phyloP scores from a whole-genome alignment of 257 asterid species.

The Plantago major region DNA sequence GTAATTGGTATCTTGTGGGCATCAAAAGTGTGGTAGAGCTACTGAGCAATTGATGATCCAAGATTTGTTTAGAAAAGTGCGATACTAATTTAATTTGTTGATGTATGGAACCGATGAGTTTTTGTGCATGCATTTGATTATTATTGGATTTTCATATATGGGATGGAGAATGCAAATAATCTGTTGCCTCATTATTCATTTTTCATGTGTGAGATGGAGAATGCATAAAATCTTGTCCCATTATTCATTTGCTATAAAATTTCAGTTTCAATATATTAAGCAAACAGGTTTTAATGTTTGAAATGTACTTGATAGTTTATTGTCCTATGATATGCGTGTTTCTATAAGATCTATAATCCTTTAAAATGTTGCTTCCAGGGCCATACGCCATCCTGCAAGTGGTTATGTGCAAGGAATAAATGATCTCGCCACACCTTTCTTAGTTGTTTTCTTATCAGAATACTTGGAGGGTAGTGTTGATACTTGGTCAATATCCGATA shows the following conservation, averaged over 20 bases:
- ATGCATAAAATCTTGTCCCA: background rate
- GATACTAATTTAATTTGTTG: no score
- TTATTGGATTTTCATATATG: conserved; percentile 2
- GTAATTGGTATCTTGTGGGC: no score
- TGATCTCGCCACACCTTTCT: conserved; percentile 92
- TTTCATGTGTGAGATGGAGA: background rate
- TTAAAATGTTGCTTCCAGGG: conserved; percentile 43
- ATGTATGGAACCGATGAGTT: no score
- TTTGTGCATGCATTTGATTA: no score
- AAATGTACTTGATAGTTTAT: background rate
- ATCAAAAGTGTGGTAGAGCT: no score
- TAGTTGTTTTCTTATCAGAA: conserved; percentile 91
- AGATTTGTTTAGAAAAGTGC: no score
- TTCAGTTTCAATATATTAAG: background rate
- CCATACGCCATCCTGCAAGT: conserved; percentile 97
- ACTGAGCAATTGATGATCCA: no score
- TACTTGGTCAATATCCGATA: conserved; percentile 68
- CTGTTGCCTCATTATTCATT: background rate
- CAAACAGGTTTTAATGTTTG: no score
- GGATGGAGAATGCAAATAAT: background rate
- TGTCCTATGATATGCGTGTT: background rate
- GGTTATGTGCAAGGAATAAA: conserved; percentile 99
- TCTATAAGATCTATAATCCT: conserved; percentile 5
- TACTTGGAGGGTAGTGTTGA: conserved; percentile 70
- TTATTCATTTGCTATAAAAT: no score